phyloP scores from a whole-genome alignment of 352 stramenopile genomes.

The Phytophthora agathidicida region DNA sequence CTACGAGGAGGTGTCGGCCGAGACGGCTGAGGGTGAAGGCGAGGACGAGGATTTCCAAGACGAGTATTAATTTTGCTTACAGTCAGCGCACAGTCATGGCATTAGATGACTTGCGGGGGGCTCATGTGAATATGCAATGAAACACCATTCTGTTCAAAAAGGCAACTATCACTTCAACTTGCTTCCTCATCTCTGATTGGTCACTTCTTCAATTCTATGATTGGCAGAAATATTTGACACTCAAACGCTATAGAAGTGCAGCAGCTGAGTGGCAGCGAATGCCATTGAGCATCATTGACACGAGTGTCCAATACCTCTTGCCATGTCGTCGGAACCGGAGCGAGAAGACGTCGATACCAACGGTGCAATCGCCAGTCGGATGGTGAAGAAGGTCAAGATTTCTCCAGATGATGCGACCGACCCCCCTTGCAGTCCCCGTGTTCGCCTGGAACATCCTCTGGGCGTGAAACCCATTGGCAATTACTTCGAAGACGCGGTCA shows the following conservation, averaged over 20 bases:
- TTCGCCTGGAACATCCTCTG: slow-evolving; percentile 66
- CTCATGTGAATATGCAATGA: too few species aligned
- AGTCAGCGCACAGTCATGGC: not conserved
- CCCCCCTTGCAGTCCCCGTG: not conserved
- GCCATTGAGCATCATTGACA: slow-evolving; percentile 23
- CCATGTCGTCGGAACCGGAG: slow-evolving; percentile 16
- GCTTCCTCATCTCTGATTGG: not conserved
- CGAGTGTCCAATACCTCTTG: too few species aligned
- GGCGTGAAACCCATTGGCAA: slow-evolving; percentile 88
- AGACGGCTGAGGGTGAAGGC: slow-evolving; percentile 96
- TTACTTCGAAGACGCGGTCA: slow-evolving; percentile 66
- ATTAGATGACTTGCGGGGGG: too few species aligned
- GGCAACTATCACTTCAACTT: slow-evolving; percentile 16
- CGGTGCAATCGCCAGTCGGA: slow-evolving; percentile 21
- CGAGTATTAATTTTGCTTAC: slow-evolving; percentile 70
- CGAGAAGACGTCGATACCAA: slow-evolving; percentile 14
- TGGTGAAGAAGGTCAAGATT: slow-evolving; percentile 42
- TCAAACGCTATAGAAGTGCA: slow-evolving; percentile 34
- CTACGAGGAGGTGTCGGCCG: slow-evolving; percentile 99
- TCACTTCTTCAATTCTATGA: not conserved
- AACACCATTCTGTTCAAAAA: not conserved
- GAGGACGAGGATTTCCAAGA: slow-evolving; percentile 93
- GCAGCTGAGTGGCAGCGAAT: slow-evolving; percentile 27
- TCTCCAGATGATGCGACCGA: not conserved
- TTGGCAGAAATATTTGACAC: slow-evolving; percentile 11